phyloP scores from a whole-genome alignment of 2,329 filamentous ascomycete species.

The Verticillium albo-atrum region DNA sequence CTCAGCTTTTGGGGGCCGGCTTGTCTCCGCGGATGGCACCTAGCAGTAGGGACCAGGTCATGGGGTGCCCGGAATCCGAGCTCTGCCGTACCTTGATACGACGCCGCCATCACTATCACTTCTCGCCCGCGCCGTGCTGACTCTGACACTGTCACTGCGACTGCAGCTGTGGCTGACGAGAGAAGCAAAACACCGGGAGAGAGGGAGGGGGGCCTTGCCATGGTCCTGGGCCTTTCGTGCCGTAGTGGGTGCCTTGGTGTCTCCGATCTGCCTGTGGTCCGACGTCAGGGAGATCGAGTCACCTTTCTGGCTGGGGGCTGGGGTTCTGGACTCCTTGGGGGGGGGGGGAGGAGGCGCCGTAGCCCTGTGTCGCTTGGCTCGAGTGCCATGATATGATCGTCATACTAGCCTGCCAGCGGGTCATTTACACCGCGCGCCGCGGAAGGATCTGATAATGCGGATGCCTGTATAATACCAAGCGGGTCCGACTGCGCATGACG shows the following conservation, averaged over 20 bases:
- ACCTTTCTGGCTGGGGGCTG: background rate
- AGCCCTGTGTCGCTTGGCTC: background rate
- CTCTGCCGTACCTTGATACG: background rate
- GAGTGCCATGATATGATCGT: too few relatives aligned
- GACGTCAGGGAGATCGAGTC: slow-evolving; percentile 7
- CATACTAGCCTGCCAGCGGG: too few relatives aligned
- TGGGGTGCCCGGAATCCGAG: background rate
- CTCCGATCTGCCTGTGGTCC: slow-evolving; percentile 9
- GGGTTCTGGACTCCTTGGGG: too few relatives aligned
- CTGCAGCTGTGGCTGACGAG: background rate
- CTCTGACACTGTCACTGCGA: too few relatives aligned
- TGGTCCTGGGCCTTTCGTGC: background rate
- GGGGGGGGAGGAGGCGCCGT: too few relatives aligned
- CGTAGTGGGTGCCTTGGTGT: background rate
- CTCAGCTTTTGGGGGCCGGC: background rate
- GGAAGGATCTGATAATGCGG: background rate
- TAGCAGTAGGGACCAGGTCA: background rate
- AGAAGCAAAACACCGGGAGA: background rate
- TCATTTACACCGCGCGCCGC: background rate
- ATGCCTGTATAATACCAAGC: background rate
- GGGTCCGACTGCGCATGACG: background rate
- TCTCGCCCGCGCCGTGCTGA: background rate
- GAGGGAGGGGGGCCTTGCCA: background rate
- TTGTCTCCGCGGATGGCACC: background rate
- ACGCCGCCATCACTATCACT: background rate